A percentile compares a stretch with the other conserved stretches of the same genome.
Evolutionary conservation across 2,329 filamentous ascomycete species (phyloP).

Genomic region (Paramyrothecium sp.): DNA sequence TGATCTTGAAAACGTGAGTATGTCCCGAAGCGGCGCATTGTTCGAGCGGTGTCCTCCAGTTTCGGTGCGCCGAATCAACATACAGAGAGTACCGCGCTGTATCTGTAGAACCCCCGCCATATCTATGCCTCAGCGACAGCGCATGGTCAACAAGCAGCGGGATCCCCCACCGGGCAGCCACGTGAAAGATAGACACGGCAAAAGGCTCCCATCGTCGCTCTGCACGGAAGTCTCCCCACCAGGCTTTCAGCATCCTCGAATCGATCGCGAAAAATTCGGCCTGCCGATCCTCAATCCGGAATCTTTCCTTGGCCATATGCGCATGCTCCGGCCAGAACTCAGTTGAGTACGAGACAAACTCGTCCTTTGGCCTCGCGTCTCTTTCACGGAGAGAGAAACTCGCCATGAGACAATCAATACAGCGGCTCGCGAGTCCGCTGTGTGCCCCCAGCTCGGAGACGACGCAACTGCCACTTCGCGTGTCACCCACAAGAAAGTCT

Average conservation of each 20-base stretch:
- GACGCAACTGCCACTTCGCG: neutral
- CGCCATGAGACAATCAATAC: neutral
- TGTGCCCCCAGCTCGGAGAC: neutral
- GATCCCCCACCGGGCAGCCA: conserved; percentile 10
- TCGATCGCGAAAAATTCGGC: neutral
- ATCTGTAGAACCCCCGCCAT: too few species aligned
- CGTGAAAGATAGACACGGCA: conserved; percentile 5
- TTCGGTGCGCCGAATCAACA: neutral
- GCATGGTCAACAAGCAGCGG: conserved; percentile 3
- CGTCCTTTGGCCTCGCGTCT: neutral
- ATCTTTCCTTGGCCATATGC: conserved; percentile 3
- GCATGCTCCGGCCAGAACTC: conserved; percentile 5
- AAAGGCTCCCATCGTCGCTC: neutral
- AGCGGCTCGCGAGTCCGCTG: neutral
- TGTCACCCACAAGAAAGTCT: conserved; percentile 8
- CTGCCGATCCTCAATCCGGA: neutral
- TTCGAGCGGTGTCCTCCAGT: neutral
- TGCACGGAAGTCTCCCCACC: neutral
- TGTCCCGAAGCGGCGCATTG: neutral
- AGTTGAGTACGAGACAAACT: conserved; percentile 4
- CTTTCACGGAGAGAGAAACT: neutral
- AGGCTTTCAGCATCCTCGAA: neutral
- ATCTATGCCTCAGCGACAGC: too few species aligned
- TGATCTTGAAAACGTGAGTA: neutral
- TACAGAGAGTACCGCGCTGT: neutral